Base-by-base conservation (phyloP, 495 filamentous ascomycete genomes). In the Penicillium herquei region DNA sequence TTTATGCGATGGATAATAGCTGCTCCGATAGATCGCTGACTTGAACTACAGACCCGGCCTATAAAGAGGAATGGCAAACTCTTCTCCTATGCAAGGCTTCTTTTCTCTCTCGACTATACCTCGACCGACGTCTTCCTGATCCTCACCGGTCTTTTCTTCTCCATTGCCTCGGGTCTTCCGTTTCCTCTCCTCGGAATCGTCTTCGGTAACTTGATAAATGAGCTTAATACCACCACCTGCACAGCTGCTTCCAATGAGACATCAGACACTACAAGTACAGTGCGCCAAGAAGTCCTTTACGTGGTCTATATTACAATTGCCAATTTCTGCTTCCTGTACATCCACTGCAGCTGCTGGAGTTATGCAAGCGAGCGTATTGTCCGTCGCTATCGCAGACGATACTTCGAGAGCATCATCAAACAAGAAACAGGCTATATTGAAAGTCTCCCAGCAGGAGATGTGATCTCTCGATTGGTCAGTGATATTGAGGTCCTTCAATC, bases 171-270 rank as follows among this genome's bases (percentile, higher is more conserved):
- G 2, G 85, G 85, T 32, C 76, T 86, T 3, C 86, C 85, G 3
- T 86, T 87, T 51, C 85, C 85, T 7, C 68, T 88, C 9, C 79
- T 88, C 16, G 84, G 81, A n/a, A 84, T 89, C 59, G 74, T 88
- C 49, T 88, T 88, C 52, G 85, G 85, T 35, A 69, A 87, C 60
- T 75, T 89, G 14, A 76, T 89, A 55, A 81, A 89, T 47, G 70
- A 70, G 18, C 55, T 75, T 14, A 75, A 75, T 46, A 60, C 67
- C 1, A 61, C 67, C 9, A 68, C 63, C 17, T 75, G 70, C 51
- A 55, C 56, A 0, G 44, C 57, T 10, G 57, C 63, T 21, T 17
- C 48, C 30, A 51, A 52, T 11, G 56, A 50, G 14, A 32, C 42
- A 11, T 2, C 31, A 6, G 58, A 64, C 30, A 56, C 69, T 6